These are phyloP conservation scores for Mortierella hygrophila DNA, from an alignment of 192 early-diverging fungal species.

Conservation along the genomic window DNA sequence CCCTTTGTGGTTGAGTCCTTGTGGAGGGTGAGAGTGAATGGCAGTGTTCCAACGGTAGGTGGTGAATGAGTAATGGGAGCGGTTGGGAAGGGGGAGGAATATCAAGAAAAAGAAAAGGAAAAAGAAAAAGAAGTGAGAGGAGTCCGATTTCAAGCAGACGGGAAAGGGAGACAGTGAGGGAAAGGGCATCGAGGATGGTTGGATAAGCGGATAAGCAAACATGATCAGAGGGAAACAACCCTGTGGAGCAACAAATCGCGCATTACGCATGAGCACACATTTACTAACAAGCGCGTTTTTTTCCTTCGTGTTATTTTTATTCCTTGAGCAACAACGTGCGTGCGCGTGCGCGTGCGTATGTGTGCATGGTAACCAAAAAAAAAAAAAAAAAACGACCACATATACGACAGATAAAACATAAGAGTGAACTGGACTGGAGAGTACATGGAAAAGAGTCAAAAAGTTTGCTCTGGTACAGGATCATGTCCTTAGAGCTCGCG, in stretches of 20 bases:
- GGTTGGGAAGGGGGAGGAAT: not conserved
- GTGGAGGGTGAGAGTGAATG: not conserved
- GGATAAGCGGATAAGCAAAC: not conserved
- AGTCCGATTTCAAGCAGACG: not conserved
- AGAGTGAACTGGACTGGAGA: too few relatives aligned
- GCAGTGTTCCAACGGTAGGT: too few relatives aligned
- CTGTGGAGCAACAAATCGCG: not conserved
- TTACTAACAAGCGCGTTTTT: too few relatives aligned
- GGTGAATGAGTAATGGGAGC: too few relatives aligned
- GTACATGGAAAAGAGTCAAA: too few relatives aligned
- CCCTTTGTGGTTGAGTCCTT: not conserved
- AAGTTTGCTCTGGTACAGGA: too few relatives aligned
- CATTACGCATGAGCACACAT: not conserved
- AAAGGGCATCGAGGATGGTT: not conserved
- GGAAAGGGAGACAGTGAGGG: not conserved
- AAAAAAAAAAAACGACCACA: too few relatives aligned
- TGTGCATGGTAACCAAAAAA: too few relatives aligned
- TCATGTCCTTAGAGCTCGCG: slow-evolving; percentile 49
- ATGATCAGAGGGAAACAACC: not conserved
- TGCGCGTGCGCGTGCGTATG: too few relatives aligned
- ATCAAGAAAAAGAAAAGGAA: not conserved
- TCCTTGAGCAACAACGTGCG: too few relatives aligned
- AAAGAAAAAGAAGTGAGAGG: not conserved
- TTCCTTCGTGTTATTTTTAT: too few relatives aligned
- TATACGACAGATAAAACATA: too few relatives aligned